Percentiles rank a stretch among this genome's conserved stretches.
These are phyloP conservation scores for Patellaria atrata DNA, from an alignment of 495 filamentous ascomycete species.

Conservation along the genomic window DNA sequence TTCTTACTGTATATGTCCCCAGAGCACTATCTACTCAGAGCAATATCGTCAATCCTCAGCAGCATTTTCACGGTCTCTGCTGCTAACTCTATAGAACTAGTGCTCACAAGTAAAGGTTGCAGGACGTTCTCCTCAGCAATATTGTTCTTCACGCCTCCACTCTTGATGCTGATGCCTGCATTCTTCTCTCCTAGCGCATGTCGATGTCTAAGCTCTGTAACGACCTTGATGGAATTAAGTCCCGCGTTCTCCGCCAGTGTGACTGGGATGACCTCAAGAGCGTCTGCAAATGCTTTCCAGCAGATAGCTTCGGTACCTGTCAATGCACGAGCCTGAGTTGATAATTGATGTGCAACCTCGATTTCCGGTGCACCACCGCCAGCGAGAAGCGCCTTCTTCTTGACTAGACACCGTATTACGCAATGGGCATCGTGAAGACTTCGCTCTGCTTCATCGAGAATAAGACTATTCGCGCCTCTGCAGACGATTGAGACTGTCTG, in stretches of 20 bases:
- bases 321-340: constrained; percentile 64
- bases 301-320: constrained; percentile 91
- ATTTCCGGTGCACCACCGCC: constrained; percentile 95
- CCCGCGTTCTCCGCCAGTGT: constrained; percentile 96
- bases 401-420: constrained; percentile 92
- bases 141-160: constrained; percentile 85
- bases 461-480: constrained; percentile 84
- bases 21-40: constrained; percentile 40
- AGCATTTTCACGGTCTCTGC: constrained; percentile 99
- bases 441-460: constrained; percentile 93
- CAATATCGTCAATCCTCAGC: constrained; percentile 92
- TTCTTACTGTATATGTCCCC: too few species aligned
- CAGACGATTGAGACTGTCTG: constrained; percentile 89
- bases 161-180: constrained; percentile 93
- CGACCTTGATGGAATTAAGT: constrained; percentile 93
- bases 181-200: constrained; percentile 92
- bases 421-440: constrained; percentile 93
- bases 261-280: constrained; percentile 92
- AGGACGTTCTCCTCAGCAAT: constrained; percentile 95
- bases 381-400: constrained; percentile 94
- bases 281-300: constrained; percentile 97
- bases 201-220: constrained; percentile 88
- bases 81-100: constrained; percentile 90
- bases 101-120: constrained; percentile 90
- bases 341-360: constrained; percentile 71